These are phyloP conservation scores for Nyctanthes arbortristis DNA, from an alignment of 257 asterid genomes.

Conservation along the genomic window DNA sequence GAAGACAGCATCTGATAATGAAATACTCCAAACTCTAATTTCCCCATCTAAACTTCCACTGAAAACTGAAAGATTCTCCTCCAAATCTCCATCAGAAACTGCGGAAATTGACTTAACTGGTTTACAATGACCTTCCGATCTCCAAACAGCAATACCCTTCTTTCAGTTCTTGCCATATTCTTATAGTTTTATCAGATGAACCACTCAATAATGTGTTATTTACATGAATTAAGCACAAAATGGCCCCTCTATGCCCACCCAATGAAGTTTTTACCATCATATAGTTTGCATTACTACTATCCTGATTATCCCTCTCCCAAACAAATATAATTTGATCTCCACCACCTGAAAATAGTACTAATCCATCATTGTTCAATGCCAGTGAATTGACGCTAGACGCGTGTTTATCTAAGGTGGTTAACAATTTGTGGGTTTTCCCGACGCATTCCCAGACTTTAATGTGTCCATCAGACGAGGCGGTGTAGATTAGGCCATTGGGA, in stretches of 20 bases:
- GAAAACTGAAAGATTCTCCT: conserved; percentile 36
- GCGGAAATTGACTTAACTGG: conserved; percentile 49
- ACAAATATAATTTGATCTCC: conserved; percentile 37
- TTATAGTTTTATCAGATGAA: conserved; percentile 49
- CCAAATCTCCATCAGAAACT: conserved; percentile 20
- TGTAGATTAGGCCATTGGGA: conserved; percentile 33
- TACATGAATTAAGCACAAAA: conserved; percentile 40
- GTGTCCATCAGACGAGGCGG: conserved; percentile 57
- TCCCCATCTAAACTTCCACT: conserved; percentile 69
- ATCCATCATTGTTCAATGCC: conserved; percentile 38
- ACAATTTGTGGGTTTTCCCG: conserved; percentile 12
- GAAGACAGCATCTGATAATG: conserved; percentile 16
- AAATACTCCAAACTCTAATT: conserved; percentile 56
- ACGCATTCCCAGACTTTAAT: conserved; percentile 44
- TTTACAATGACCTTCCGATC: conserved; percentile 48
- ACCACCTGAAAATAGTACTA: conserved; percentile 49
- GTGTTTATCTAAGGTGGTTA: conserved; percentile 30
- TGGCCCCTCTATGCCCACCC: conserved; percentile 52
- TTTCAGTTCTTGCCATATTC: conserved; percentile 45
- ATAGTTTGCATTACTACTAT: neutral
- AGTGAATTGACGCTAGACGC: conserved; percentile 52
- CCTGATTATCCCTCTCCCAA: conserved; percentile 42
- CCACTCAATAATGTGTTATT: conserved; percentile 51
- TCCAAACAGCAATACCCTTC: conserved; percentile 37
- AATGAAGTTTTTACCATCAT: conserved; percentile 27